phyloP scores from a whole-genome alignment of 345 rosid species.

The Lepidium sativum region DNA sequence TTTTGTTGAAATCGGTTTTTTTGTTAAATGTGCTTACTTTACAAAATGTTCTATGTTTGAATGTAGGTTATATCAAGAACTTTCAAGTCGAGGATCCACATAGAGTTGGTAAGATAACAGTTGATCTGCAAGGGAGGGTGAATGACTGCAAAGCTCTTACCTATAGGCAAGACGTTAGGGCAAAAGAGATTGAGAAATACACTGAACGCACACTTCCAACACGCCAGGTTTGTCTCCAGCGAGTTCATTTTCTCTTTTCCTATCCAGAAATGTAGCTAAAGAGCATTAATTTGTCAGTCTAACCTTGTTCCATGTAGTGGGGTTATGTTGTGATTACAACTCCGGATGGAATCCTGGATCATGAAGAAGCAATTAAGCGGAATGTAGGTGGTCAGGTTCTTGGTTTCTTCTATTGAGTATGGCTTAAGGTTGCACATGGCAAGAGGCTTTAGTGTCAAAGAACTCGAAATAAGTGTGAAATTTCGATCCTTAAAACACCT shows the following conservation, averaged over 20 bases:
- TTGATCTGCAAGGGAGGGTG: slow-evolving; percentile 81
- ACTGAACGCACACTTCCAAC: slow-evolving; percentile 67
- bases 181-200: slow-evolving; percentile 61
- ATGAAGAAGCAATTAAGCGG: slow-evolving; percentile 70
- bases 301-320: slow-evolving; percentile 45
- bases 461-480: neutral
- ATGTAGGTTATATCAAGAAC: slow-evolving; percentile 65
- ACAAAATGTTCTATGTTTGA: neutral
- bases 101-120: slow-evolving; percentile 79
- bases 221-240: slow-evolving; percentile 41
- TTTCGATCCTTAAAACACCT: neutral
- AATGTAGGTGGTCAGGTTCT: slow-evolving; percentile 88
- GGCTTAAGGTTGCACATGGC: neutral
- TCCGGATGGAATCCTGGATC: slow-evolving; percentile 90
- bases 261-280: neutral
- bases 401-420: slow-evolving; percentile 67
- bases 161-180: slow-evolving; percentile 82
- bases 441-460: neutral
- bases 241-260: neutral
- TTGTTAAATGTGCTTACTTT: neutral
- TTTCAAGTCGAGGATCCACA: slow-evolving; percentile 78
- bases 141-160: slow-evolving; percentile 76
- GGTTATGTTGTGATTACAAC: slow-evolving; percentile 90
- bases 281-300: neutral
- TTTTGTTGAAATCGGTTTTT: neutral